Base-by-base conservation (phyloP, 768 basidiomycete genomes). In the Agaricus sinodeliciosus region DNA sequence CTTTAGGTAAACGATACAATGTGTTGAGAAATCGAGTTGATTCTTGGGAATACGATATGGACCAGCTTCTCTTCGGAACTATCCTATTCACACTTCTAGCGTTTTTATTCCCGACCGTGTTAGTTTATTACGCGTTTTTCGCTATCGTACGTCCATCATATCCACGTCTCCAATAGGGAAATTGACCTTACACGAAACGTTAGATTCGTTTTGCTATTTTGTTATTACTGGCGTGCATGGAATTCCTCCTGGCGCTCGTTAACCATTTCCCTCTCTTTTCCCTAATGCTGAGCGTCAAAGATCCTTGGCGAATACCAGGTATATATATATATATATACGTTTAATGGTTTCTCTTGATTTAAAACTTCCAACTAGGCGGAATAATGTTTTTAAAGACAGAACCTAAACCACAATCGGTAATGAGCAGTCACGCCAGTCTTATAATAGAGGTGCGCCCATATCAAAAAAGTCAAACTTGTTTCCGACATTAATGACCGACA, bases 181-280 rank as follows among this genome's bases (percentile, higher is more conserved):
- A 1, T 61, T 85, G 4, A 41, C 49, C 3, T 51, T 43, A 25
- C 22, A 12, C 15, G 18, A 6, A 31, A 7, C 31, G 1, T 3
- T 39, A 69, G 68, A 49, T 63, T 6, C 67, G 67, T 26, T 54
- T 69, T 0, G 71, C 64, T 2, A 73, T 82, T 5, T 76, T 92
- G 9, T 57, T 78, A 1, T 55, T 82, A 2, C 81, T 90, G 58
- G 85, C 83, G 0, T 63, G 64, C 7, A 67, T 93, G 27, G 83
- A 88, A 58, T 81, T 80, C 0, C 66, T 77, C 2, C 70, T 94
- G 19, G 84, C 82, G 0, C 84, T 93, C 57, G 80, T 98, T 75
- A 94, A 96, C 57, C 85, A 92, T 58, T 96, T 96, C 57, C 94
- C 95, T 1, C 71, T 98, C 2, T 97, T 97, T 65, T 87, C 86